Evolutionary conservation across 164 flowering plant genomes (phyloP).

Genomic region (Stephania japonica): DNA sequence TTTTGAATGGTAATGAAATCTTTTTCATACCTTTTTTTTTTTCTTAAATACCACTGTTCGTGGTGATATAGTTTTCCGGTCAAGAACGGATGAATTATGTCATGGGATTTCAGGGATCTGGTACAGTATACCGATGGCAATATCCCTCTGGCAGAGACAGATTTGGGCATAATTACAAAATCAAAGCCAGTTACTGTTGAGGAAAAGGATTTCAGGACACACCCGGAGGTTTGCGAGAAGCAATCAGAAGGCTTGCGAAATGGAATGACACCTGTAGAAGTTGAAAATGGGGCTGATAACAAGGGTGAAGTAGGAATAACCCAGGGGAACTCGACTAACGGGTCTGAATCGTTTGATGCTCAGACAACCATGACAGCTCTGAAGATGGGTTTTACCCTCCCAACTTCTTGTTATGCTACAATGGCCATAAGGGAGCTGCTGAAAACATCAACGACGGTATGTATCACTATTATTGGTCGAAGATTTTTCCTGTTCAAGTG

Average conservation of each 20-base stretch:
- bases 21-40: neutral
- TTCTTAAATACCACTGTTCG: neutral
- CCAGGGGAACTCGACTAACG: slow-evolving; percentile 11
- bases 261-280: slow-evolving; percentile 10
- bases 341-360: slow-evolving; percentile 25
- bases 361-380: slow-evolving; percentile 49
- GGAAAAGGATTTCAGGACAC: slow-evolving; percentile 7
- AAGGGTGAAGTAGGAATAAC: slow-evolving; percentile 19
- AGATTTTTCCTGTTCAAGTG: neutral
- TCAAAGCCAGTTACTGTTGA: slow-evolving; percentile 17
- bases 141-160: slow-evolving; percentile 73
- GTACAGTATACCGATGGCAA: slow-evolving; percentile 53
- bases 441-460: slow-evolving; percentile 83
- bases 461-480: slow-evolving; percentile 14
- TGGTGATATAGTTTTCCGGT: neutral
- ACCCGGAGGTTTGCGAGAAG: slow-evolving; percentile 8
- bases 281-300: slow-evolving; percentile 15
- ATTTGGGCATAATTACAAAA: slow-evolving; percentile 56
- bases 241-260: slow-evolving; percentile 17
- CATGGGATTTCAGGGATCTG: slow-evolving; percentile 51
- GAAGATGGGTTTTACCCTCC: slow-evolving; percentile 72
- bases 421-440: slow-evolving; percentile 97
- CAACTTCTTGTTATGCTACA: slow-evolving; percentile 91
- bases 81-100: neutral
- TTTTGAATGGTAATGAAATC: slow-evolving; percentile 59